Percentiles rank a stretch among this genome's conserved stretches.
Conservation (phyloP, 2,329 filamentous ascomycete species). For the Cladosporium sphaerospermum region DNA sequence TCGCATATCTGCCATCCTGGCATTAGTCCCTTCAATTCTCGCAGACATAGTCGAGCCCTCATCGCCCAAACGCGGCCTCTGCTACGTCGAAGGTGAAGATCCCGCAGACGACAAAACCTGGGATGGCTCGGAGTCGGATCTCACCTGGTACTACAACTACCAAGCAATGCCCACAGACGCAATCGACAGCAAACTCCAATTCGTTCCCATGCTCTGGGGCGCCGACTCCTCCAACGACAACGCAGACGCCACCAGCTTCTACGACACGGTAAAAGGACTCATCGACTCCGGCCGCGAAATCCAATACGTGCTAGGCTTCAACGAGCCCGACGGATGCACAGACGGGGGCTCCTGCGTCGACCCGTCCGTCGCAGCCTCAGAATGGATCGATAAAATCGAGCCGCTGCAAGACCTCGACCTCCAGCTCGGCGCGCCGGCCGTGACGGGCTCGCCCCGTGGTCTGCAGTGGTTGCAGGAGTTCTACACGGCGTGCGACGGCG, state of each 20-base stretch:
- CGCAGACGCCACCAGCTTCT: conserved; percentile 50
- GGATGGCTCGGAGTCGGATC: conserved; percentile 48
- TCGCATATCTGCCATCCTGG: background rate
- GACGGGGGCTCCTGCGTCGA: conserved; percentile 59
- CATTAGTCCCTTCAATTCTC: background rate
- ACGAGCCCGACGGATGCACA: conserved; percentile 63
- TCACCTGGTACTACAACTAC: conserved; percentile 89
- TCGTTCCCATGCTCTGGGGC: conserved; percentile 78
- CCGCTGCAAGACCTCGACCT: conserved; percentile 58
- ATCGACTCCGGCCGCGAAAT: conserved; percentile 53
- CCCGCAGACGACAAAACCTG: conserved; percentile 62
- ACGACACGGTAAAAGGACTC: conserved; percentile 51
- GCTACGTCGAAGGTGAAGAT: conserved; percentile 55
- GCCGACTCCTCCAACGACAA: conserved; percentile 39
- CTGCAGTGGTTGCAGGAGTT: conserved; percentile 64
- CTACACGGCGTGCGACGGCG: conserved; percentile 50
- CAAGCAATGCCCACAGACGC: conserved; percentile 40
- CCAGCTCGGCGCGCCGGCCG: conserved; percentile 63
- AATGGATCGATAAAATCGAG: conserved; percentile 66
- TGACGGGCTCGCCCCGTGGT: conserved; percentile 56
- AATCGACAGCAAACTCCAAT: conserved; percentile 53
- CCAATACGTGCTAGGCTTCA: conserved; percentile 66
- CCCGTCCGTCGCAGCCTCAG: conserved; percentile 55
- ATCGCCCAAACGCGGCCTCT: conserved; percentile 64
- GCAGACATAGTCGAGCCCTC: conserved; percentile 16